Conservation (phyloP, 306 rosid genomes). For the Cucurbita moschata region DNA sequence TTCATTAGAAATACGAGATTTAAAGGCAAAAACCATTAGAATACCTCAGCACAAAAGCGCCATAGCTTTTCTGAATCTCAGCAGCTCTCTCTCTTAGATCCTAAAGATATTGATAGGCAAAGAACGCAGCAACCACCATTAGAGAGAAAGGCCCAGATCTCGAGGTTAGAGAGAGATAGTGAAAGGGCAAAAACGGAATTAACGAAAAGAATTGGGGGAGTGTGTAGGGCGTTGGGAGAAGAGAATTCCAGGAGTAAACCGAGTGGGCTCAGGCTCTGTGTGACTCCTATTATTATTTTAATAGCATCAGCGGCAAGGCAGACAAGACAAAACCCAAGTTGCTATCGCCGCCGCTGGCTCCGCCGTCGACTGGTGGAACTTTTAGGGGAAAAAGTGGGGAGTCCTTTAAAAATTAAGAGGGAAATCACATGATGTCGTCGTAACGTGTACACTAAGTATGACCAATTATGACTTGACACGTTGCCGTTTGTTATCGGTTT, state of each 20-base stretch:
- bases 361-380: background rate
- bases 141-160: slow-evolving; percentile 1
- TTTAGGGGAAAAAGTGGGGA: background rate
- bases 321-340: background rate
- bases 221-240: background rate
- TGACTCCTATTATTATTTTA: slow-evolving; percentile 7
- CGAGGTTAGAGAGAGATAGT: background rate
- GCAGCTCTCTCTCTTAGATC: slow-evolving; percentile 7
- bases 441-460: background rate
- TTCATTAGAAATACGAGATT: background rate
- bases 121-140: background rate
- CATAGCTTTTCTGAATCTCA: background rate
- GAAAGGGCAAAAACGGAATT: background rate
- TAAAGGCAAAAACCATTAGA: background rate
- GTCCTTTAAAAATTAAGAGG: background rate
- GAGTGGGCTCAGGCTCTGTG: background rate
- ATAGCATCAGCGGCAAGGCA: slow-evolving; percentile 2
- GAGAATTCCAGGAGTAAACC: background rate
- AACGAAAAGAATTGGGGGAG: background rate
- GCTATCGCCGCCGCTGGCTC: background rate
- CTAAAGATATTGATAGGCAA: background rate
- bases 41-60: slow-evolving; percentile 4
- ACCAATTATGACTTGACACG: background rate
- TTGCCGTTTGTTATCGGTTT: background rate
- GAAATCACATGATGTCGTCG: background rate